Base-by-base conservation (phyloP, 768 basidiomycete genomes). In the Suillus paluster region DNA sequence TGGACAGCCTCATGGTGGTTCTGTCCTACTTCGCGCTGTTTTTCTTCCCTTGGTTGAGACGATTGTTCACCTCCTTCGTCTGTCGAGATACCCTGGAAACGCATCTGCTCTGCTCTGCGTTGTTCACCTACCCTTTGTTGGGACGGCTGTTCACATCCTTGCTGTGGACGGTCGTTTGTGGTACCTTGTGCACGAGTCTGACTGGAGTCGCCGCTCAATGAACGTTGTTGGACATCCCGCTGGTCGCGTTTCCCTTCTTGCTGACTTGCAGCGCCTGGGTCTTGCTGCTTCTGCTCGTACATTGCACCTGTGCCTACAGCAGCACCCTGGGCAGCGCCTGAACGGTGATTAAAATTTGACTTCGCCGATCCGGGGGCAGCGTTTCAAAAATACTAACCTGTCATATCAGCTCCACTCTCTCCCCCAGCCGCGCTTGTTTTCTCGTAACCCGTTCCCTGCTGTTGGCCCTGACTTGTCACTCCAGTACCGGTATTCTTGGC, bases 251-350 rank as follows among this genome's bases (percentile, higher is more conserved):
- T 27, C 14, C 33, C 58, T 38, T 54, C 53, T 54, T 54, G n/a
- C 21, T 23, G 55, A 38, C 50, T 27, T 33, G 12, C 30, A 25
- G n/a, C 8, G 19, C 30, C 21, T 5, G 17, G 6, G 15, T 53
- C 25, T 52, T 53, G 45, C 57, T 53, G 21, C 23, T 48, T 25
- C 23, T 59, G 27, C 21, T 56, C 49, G 14, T 57, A 30, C 30
- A n/a, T 27, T 23, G 50, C 12, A 15, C 30, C 30, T n/a, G 53
- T 34, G 3, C 58, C 19, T n/a, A 21, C 7, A 23, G 44, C 27
- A 8, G 30, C 27, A 8, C n/a, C 17, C n/a, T 58, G 55, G 6
- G 58, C 7, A 38, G n/a, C 11, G 30, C 21, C 58, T 10, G 53
- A 5, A 25, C 34, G 34, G 21, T 23, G 9, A 36, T 23, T 25